A percentile compares a stretch with the other conserved stretches of the same genome.
These are phyloP conservation scores for Ustanciosporium gigantosporum DNA, from an alignment of 1,284 basidiomycete species.

Conservation along the genomic window DNA sequence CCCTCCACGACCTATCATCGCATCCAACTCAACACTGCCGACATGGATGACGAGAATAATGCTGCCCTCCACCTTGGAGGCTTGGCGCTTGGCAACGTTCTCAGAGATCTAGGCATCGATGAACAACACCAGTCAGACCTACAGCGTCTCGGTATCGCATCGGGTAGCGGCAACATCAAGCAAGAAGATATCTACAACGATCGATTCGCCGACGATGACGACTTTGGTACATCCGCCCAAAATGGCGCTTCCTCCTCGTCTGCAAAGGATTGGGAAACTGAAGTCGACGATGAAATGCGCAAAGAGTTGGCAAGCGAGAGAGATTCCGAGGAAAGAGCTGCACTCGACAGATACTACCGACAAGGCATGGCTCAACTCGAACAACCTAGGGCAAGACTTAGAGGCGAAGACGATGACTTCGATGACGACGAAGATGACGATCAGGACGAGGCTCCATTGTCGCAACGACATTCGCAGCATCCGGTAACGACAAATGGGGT, in stretches of 20 bases:
- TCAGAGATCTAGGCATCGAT: slow-evolving; percentile 56
- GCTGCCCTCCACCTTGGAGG: slow-evolving; percentile 55
- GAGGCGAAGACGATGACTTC: slow-evolving; percentile 53
- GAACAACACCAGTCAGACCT: slow-evolving; percentile 33
- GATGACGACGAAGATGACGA: slow-evolving; percentile 45
- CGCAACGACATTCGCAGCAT: slow-evolving; percentile 3
- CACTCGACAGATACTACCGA: slow-evolving; percentile 44
- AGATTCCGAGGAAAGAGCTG: slow-evolving; percentile 36
- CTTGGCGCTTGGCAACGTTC: slow-evolving; percentile 57
- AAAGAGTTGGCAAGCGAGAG: slow-evolving; percentile 31
- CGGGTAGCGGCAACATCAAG: slow-evolving; percentile 35
- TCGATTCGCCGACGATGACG: slow-evolving; percentile 54
- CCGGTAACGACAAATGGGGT: not conserved
- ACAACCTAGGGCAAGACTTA: slow-evolving; percentile 19
- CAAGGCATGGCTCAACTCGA: slow-evolving; percentile 40
- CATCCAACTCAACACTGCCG: too few species aligned
- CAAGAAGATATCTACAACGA: slow-evolving; percentile 59
- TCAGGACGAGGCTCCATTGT: slow-evolving; percentile 27
- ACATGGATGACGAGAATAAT: slow-evolving; percentile 56
- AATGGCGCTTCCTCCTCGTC: not conserved
- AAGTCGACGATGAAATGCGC: slow-evolving; percentile 46
- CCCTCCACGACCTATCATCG: too few species aligned
- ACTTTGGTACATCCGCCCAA: slow-evolving; percentile 21
- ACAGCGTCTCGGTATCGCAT: slow-evolving; percentile 42
- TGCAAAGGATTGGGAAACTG: slow-evolving; percentile 44